Conservation (phyloP, 345 rosid genomes). For the Citrus maxima region DNA sequence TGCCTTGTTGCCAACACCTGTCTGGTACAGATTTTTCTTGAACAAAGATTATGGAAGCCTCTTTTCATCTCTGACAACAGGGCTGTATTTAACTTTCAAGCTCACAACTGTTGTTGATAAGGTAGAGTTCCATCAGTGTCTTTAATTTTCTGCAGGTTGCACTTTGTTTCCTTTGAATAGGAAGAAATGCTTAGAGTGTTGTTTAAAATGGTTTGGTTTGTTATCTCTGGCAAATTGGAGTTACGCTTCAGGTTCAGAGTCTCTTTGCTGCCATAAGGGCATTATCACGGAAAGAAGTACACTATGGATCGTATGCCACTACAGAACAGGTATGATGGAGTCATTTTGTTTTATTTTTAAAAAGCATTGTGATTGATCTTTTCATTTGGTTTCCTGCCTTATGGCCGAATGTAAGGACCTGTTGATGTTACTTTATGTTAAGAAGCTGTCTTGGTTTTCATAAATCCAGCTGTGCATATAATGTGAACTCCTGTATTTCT, state of each 20-base stretch:
- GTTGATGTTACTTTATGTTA: background rate
- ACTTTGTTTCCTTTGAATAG: background rate
- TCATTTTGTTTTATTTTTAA: background rate
- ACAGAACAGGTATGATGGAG: conserved; percentile 44
- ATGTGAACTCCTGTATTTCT: background rate
- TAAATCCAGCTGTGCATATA: background rate
- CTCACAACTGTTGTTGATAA: conserved; percentile 74
- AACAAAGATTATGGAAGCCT: conserved; percentile 87
- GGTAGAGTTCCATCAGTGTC: conserved; percentile 29
- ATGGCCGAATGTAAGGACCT: background rate
- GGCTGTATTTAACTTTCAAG: conserved; percentile 83
- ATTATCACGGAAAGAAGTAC: conserved; percentile 50
- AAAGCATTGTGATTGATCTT: background rate
- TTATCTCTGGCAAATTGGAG: conserved; percentile 2
- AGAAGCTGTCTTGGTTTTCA: background rate
- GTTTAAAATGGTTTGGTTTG: background rate
- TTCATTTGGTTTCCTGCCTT: background rate
- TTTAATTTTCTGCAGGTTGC: background rate
- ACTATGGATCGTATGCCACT: conserved; percentile 58
- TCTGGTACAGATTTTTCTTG: conserved; percentile 86
- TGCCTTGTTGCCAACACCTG: conserved; percentile 80
- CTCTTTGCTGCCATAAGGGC: conserved; percentile 48
- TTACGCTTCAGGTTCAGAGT: conserved; percentile 40
- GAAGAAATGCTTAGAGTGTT: background rate
- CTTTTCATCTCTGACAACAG: conserved; percentile 77